Evolutionary conservation across 2,329 filamentous ascomycete species (phyloP).

Genomic region (Daldinia sp.): DNA sequence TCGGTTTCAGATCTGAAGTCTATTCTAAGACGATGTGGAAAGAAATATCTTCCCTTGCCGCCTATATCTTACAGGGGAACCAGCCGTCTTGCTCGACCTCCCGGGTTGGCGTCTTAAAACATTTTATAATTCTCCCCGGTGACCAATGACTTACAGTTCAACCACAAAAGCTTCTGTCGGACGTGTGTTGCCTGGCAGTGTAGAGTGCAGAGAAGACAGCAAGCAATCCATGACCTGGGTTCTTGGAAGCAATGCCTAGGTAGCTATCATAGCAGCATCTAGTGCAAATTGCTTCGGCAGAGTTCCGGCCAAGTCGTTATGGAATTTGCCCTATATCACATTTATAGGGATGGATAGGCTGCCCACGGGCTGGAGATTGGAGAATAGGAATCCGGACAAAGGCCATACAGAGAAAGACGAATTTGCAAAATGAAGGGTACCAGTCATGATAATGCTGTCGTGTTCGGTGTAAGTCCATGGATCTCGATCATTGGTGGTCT

Average conservation of each 20-base stretch:
- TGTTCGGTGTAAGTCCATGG: constrained; percentile 39
- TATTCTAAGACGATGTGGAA: constrained; percentile 7
- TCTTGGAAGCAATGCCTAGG: constrained; percentile 13
- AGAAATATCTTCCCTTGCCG: background rate
- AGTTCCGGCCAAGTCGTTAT: constrained; percentile 20
- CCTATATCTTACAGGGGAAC: constrained; percentile 2
- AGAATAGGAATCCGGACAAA: background rate
- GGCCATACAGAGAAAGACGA: constrained; percentile 11
- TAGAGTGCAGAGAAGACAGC: constrained; percentile 3
- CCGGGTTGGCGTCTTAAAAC: background rate
- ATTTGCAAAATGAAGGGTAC: constrained; percentile 13
- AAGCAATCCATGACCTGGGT: constrained; percentile 1
- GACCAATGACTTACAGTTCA: constrained; percentile 9
- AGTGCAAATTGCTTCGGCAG: constrained; percentile 10
- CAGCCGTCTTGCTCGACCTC: constrained; percentile 1
- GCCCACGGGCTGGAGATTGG: background rate
- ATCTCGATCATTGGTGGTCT: constrained; percentile 32
- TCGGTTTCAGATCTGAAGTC: constrained; percentile 13
- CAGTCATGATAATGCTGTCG: constrained; percentile 34
- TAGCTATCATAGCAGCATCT: constrained; percentile 6
- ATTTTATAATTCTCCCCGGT: constrained; percentile 4
- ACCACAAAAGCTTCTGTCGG: background rate
- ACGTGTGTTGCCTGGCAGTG: constrained; percentile 4
- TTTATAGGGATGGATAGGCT: background rate
- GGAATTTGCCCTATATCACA: background rate